phyloP scores from a whole-genome alignment of 2,329 filamentous ascomycete species.

The Fusarium pseudoanthophilum region DNA sequence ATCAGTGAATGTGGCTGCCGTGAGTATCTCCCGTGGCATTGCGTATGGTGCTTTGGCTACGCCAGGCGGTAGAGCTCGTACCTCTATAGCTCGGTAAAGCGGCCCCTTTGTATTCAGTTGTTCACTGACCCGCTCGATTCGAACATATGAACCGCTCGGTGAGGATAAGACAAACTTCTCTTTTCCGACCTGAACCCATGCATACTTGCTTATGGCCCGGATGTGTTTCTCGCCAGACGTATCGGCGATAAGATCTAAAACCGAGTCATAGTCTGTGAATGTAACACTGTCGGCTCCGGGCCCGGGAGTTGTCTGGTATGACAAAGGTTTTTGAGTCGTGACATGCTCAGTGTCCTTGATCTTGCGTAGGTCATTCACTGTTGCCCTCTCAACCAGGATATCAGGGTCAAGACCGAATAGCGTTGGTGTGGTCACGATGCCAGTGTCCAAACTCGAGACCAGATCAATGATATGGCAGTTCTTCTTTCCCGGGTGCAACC shows the following conservation, averaged over 20 bases:
- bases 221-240: conserved; percentile 82
- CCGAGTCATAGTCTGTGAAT: conserved; percentile 90
- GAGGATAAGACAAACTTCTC: conserved; percentile 77
- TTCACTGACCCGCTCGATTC: conserved; percentile 57
- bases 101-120: conserved; percentile 39
- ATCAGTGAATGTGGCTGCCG: conserved; percentile 72
- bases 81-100: conserved; percentile 58
- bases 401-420: conserved; percentile 91
- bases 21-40: conserved; percentile 74
- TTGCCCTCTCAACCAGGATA: conserved; percentile 76
- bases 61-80: conserved; percentile 58
- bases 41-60: conserved; percentile 70
- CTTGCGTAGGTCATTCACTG: conserved; percentile 68
- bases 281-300: conserved; percentile 62
- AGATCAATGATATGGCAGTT: conserved; percentile 97
- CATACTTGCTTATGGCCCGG: conserved; percentile 75
- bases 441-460: conserved; percentile 84
- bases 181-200: conserved; percentile 84
- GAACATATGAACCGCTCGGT: conserved; percentile 69
- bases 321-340: conserved; percentile 22
- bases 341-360: conserved; percentile 59
- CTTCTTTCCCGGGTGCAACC: conserved; percentile 80
- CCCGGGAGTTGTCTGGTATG: conserved; percentile 19
- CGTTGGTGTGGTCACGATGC: conserved; percentile 90
- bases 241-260: conserved; percentile 91